phyloP scores from a whole-genome alignment of 169 alveolate species.

The Miamiensis avidus region DNA sequence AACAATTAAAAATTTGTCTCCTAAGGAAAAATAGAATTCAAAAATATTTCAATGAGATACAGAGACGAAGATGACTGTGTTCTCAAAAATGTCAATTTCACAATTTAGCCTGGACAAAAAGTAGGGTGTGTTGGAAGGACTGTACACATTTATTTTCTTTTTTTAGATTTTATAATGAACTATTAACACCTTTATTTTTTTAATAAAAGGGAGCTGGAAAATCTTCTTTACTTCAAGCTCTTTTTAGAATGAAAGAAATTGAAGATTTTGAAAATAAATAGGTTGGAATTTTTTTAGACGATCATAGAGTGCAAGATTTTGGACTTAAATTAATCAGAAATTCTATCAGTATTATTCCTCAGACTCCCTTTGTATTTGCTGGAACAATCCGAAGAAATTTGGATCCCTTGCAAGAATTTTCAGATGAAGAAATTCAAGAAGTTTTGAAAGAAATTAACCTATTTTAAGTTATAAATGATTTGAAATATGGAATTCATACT shows the following conservation, averaged over 20 bases:
- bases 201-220: conserved; percentile 36
- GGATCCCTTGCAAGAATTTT: conserved; percentile 42
- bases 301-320: conserved; percentile 31
- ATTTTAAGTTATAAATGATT: conserved; percentile 5
- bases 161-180: too few species aligned
- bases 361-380: conserved; percentile 50
- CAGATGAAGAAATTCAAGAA: conserved; percentile 39
- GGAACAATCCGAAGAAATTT: conserved; percentile 53
- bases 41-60: conserved; percentile 61
- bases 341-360: conserved; percentile 50
- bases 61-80: conserved; percentile 79
- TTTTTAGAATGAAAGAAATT: conserved; percentile 48
- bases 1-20: conserved; percentile 48
- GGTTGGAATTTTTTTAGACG: conserved; percentile 28
- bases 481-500: conserved; percentile 45
- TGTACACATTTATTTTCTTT: background rate
- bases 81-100: conserved; percentile 57
- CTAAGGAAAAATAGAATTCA: conserved; percentile 67
- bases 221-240: conserved; percentile 32
- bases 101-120: conserved; percentile 71
- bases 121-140: conserved; percentile 90
- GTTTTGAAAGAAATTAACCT: conserved; percentile 32
- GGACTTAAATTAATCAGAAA: conserved; percentile 51
- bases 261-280: background rate
- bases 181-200: background rate